Conservation (phyloP, 306 rosid species). For the Mimosa bimucronata region DNA sequence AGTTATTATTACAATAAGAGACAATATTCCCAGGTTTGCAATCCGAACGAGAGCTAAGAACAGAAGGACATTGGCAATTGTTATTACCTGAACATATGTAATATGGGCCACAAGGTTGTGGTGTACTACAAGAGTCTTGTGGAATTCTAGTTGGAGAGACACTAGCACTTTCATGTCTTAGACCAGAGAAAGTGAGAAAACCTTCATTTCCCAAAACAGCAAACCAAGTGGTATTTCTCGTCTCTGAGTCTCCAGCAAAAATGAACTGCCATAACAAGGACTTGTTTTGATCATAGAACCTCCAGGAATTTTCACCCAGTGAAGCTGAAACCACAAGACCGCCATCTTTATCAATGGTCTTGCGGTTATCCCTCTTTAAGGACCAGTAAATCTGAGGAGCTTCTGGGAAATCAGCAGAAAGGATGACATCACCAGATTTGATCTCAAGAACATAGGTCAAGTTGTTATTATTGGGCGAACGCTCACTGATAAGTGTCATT, state of each 20-base stretch:
- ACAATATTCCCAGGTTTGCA: slow-evolving; percentile 52
- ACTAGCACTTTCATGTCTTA: slow-evolving; percentile 37
- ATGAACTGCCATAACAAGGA: slow-evolving; percentile 53
- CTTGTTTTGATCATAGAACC: slow-evolving; percentile 46
- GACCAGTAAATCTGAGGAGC: slow-evolving; percentile 67
- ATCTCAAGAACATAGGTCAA: slow-evolving; percentile 48
- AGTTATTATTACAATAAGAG: slow-evolving; percentile 48
- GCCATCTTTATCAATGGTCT: slow-evolving; percentile 32
- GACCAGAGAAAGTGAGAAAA: slow-evolving; percentile 48
- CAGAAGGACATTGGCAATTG: slow-evolving; percentile 70
- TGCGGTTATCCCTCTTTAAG: slow-evolving; percentile 42
- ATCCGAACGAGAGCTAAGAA: slow-evolving; percentile 54
- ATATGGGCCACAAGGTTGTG: slow-evolving; percentile 64
- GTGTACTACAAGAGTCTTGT: slow-evolving; percentile 60
- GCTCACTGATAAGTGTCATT: slow-evolving; percentile 51
- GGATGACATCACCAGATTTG: slow-evolving; percentile 44
- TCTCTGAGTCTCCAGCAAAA: slow-evolving; percentile 36
- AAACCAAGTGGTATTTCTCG: slow-evolving; percentile 56
- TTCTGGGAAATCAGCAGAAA: slow-evolving; percentile 45
- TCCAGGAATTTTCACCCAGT: slow-evolving; percentile 49
- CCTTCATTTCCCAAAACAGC: slow-evolving; percentile 68
- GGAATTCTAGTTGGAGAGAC: slow-evolving; percentile 49
- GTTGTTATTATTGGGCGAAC: slow-evolving; percentile 33
- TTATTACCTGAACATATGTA: slow-evolving; percentile 49
- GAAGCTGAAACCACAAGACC: slow-evolving; percentile 41